These are phyloP conservation scores for Byssothecium circinans DNA, from an alignment of 2,329 filamentous ascomycete species.

Conservation along the genomic window DNA sequence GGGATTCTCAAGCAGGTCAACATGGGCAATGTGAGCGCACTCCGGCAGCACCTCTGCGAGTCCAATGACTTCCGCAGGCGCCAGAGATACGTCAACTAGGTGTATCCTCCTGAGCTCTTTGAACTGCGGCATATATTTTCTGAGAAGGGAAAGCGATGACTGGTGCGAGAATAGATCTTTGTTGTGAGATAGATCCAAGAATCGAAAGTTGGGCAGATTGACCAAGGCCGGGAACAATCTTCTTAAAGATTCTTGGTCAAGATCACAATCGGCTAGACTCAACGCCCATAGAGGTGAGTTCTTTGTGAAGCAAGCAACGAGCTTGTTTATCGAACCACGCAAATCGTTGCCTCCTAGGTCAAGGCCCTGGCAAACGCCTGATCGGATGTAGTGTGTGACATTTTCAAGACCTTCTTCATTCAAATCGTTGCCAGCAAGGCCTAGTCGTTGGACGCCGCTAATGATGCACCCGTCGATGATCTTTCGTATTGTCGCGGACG, in stretches of 20 bases:
- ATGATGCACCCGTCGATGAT: slow-evolving; percentile 82
- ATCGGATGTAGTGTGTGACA: slow-evolving; percentile 73
- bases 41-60: slow-evolving; percentile 90
- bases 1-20: slow-evolving; percentile 83
- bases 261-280: slow-evolving; percentile 81
- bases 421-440: slow-evolving; percentile 80
- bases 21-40: slow-evolving; percentile 75
- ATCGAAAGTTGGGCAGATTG: slow-evolving; percentile 73
- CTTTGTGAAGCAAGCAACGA: slow-evolving; percentile 56
- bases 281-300: slow-evolving; percentile 71
- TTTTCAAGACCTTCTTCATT: slow-evolving; percentile 73
- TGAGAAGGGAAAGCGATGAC: slow-evolving; percentile 72
- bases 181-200: slow-evolving; percentile 92
- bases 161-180: slow-evolving; percentile 75
- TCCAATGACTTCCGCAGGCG: slow-evolving; percentile 84
- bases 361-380: slow-evolving; percentile 79
- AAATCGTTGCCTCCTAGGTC: slow-evolving; percentile 86
- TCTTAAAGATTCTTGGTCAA: slow-evolving; percentile 72
- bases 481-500: slow-evolving; percentile 68
- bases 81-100: slow-evolving; percentile 80
- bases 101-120: slow-evolving; percentile 79
- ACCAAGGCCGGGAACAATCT: slow-evolving; percentile 73
- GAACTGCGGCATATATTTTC: slow-evolving; percentile 84
- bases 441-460: slow-evolving; percentile 75
- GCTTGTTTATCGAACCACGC: slow-evolving; percentile 46